phyloP scores from a whole-genome alignment of 192 early-diverging fungal species.

The Coemansia sp. region DNA sequence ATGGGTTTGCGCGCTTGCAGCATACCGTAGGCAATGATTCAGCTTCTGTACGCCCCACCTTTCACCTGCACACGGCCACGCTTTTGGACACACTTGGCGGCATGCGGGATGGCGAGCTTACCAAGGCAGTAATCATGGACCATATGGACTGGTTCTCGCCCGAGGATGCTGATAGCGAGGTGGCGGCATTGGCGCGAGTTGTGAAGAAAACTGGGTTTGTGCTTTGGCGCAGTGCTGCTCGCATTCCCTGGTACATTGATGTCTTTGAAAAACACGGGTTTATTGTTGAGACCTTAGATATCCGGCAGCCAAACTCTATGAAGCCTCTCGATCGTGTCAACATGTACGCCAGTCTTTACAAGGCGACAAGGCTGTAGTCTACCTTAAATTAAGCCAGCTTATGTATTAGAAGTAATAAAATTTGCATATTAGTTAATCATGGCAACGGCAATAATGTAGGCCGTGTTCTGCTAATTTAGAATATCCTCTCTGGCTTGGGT shows the following conservation, averaged over 20 bases:
- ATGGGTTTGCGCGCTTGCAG: slow-evolving; percentile 67
- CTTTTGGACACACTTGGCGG: slow-evolving; percentile 68
- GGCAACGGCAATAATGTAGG: no score
- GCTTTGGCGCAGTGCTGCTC: slow-evolving; percentile 81
- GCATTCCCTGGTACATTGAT: slow-evolving; percentile 79
- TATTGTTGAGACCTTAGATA: slow-evolving; percentile 64
- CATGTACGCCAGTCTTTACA: slow-evolving; percentile 79
- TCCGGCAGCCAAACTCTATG: slow-evolving; percentile 65
- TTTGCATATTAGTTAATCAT: no score
- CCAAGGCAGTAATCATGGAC: slow-evolving; percentile 82
- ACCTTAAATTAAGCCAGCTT: no score
- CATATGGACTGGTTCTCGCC: slow-evolving; percentile 85
- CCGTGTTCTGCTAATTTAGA: no score
- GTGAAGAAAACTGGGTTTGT: slow-evolving; percentile 67
- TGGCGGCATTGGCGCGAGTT: slow-evolving; percentile 64
- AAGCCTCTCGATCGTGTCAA: slow-evolving; percentile 79
- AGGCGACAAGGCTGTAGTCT: slow-evolving; percentile 53
- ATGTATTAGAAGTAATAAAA: no score
- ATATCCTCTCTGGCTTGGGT: neutral
- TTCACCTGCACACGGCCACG: slow-evolving; percentile 81
- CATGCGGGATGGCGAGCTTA: slow-evolving; percentile 67
- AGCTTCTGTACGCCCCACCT: slow-evolving; percentile 41
- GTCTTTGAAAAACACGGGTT: slow-evolving; percentile 76
- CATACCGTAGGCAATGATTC: neutral
- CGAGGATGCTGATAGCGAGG: slow-evolving; percentile 72